Evolutionary conservation across 805 yeast species (phyloP).

Genomic region (Kuraishia molischiana): DNA sequence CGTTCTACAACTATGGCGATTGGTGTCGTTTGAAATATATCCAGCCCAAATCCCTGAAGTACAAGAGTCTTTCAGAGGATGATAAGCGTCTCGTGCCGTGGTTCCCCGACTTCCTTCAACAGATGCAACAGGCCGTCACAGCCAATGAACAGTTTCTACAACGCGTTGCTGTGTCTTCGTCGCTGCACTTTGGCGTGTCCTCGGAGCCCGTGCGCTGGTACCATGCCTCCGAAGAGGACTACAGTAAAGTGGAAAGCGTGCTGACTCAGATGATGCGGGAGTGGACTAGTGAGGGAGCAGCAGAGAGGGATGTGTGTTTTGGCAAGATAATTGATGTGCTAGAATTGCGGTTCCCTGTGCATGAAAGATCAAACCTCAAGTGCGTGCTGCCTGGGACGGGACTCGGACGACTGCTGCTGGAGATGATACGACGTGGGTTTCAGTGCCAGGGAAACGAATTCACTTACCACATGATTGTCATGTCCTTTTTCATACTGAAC

Average conservation of each 20-base stretch:
- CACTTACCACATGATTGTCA: constrained; percentile 53
- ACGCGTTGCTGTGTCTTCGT: constrained; percentile 30
- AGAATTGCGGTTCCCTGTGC: constrained; percentile 25
- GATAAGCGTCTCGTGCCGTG: constrained; percentile 39
- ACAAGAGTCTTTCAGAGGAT: constrained; percentile 21
- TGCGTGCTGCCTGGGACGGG: constrained; percentile 60
- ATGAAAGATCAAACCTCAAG: constrained; percentile 25
- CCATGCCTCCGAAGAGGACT: constrained; percentile 29
- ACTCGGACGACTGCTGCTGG: constrained; percentile 47
- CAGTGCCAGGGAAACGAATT: constrained; percentile 61
- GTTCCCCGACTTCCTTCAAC: constrained; percentile 31
- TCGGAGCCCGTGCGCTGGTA: constrained; percentile 26
- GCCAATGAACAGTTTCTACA: constrained; percentile 35
- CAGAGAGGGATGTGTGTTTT: constrained; percentile 32
- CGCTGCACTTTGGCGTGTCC: constrained; percentile 40
- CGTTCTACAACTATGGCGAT: constrained; percentile 21
- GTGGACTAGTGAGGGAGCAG: constrained; percentile 45
- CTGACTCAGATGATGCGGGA: constrained; percentile 51
- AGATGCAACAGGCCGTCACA: constrained; percentile 30
- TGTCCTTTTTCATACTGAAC: constrained; percentile 45
- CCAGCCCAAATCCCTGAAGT: constrained; percentile 22
- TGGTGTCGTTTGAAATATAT: constrained; percentile 23
- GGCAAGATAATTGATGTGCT: constrained; percentile 26
- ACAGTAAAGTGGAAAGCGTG: constrained; percentile 47
- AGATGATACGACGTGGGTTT: constrained; percentile 44